Conservation (phyloP, 768 basidiomycete genomes). For the Exidia glandulosa region DNA sequence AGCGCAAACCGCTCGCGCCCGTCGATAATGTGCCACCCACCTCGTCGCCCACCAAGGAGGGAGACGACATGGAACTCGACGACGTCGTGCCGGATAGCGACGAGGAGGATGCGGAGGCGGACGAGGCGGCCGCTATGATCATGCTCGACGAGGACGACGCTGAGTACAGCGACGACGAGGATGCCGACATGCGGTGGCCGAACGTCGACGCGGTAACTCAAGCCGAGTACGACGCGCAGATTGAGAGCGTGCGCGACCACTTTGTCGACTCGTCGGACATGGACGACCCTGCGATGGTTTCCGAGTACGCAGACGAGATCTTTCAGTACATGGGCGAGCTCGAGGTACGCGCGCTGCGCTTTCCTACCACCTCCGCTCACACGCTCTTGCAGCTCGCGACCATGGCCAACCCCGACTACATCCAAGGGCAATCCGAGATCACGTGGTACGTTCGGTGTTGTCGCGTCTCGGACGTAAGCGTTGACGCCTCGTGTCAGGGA, state of each 20-base stretch:
- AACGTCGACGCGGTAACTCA: conserved; percentile 54
- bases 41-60: conserved; percentile 30
- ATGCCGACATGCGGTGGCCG: conserved; percentile 46
- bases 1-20: conserved; percentile 24
- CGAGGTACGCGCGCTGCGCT: conserved; percentile 46
- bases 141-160: conserved; percentile 29
- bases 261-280: conserved; percentile 64
- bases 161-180: conserved; percentile 37
- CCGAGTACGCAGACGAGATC: conserved; percentile 98
- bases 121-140: conserved; percentile 9
- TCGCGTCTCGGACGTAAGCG: neutral
- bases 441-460: conserved; percentile 22
- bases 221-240: conserved; percentile 43
- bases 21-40: conserved; percentile 29
- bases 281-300: conserved; percentile 89
- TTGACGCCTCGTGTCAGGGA: conserved; percentile 40
- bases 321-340: conserved; percentile 92
- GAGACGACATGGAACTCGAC: conserved; percentile 48
- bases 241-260: conserved; percentile 49
- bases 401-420: conserved; percentile 91
- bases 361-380: conserved; percentile 10
- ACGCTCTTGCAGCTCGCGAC: conserved; percentile 47
- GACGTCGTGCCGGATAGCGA: neutral
- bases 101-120: conserved; percentile 22
- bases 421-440: conserved; percentile 88